Percentiles rank a stretch among this genome's conserved stretches.
Conservation (phyloP, 176 grass and related monocot species). For the Bonia amplexicaulis region DNA sequence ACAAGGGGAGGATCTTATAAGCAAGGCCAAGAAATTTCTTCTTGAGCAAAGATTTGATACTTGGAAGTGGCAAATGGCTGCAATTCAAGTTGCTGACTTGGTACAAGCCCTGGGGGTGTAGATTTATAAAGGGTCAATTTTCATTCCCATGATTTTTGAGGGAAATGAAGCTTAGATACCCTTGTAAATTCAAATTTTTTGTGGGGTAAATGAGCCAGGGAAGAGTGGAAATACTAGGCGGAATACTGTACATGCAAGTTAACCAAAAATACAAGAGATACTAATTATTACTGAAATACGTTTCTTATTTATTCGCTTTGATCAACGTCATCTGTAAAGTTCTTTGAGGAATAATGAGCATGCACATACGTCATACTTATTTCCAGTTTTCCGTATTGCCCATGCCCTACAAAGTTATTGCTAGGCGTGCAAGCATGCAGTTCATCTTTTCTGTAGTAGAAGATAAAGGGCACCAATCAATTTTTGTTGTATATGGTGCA, state of each 20-base stretch:
- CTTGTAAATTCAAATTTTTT: constrained; percentile 26
- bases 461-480: not conserved
- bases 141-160: constrained; percentile 43
- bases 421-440: not conserved
- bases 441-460: not conserved
- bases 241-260: not conserved
- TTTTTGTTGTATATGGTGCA: not conserved
- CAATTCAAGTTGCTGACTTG: constrained; percentile 41
- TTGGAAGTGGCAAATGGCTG: constrained; percentile 58
- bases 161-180: constrained; percentile 19
- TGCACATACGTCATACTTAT: not conserved
- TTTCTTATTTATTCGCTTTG: not conserved
- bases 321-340: not conserved
- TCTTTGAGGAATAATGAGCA: not conserved
- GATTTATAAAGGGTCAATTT: not conserved
- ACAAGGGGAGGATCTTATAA: constrained; percentile 38
- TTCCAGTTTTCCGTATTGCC: not conserved
- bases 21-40: constrained; percentile 38
- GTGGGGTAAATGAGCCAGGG: not conserved
- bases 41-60: constrained; percentile 31
- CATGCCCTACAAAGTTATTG: not conserved
- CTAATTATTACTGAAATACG: not conserved
- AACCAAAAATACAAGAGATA: not conserved
- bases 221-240: not conserved
- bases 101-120: constrained; percentile 61